Evolutionary conservation across 2,329 filamentous ascomycete genomes (phyloP).

Genomic region (Myriosclerotinia scirpicola): DNA sequence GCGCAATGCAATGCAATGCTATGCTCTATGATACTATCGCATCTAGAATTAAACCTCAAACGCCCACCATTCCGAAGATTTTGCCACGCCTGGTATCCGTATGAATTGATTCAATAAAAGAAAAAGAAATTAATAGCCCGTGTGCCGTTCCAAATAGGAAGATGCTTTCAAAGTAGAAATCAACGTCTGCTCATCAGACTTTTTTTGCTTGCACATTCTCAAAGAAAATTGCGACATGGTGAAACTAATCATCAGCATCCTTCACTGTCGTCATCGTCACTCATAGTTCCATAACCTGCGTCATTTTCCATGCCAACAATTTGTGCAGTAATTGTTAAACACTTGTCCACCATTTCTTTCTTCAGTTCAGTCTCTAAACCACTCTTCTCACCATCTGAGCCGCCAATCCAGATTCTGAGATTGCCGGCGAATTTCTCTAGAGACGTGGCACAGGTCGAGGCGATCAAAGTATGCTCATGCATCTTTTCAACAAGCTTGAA

Average conservation of each 20-base stretch:
- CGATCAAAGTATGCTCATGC: slow-evolving; percentile 48
- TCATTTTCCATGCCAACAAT: slow-evolving; percentile 62
- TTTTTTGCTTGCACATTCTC: background rate
- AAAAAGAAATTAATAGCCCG: background rate
- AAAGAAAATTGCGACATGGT: background rate
- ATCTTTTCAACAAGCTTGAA: slow-evolving; percentile 59
- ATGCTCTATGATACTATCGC: slow-evolving; percentile 15
- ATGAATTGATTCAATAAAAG: background rate
- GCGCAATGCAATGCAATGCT: background rate
- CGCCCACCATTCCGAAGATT: slow-evolving; percentile 11
- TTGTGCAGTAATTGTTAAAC: slow-evolving; percentile 55
- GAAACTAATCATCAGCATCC: slow-evolving; percentile 33
- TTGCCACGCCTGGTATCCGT: slow-evolving; percentile 16
- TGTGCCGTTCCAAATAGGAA: background rate
- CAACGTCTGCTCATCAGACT: background rate
- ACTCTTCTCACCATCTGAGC: slow-evolving; percentile 50
- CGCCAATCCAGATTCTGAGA: slow-evolving; percentile 62
- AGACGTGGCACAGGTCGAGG: slow-evolving; percentile 48
- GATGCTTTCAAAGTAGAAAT: background rate
- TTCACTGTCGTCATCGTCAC: slow-evolving; percentile 42
- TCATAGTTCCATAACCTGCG: slow-evolving; percentile 59
- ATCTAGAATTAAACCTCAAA: slow-evolving; percentile 18
- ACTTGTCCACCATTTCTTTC: slow-evolving; percentile 55
- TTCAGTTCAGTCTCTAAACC: slow-evolving; percentile 54
- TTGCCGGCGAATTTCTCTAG: slow-evolving; percentile 58